phyloP scores from a whole-genome alignment of 768 basidiomycete genomes.

The Cystofilobasidium ferigula region DNA sequence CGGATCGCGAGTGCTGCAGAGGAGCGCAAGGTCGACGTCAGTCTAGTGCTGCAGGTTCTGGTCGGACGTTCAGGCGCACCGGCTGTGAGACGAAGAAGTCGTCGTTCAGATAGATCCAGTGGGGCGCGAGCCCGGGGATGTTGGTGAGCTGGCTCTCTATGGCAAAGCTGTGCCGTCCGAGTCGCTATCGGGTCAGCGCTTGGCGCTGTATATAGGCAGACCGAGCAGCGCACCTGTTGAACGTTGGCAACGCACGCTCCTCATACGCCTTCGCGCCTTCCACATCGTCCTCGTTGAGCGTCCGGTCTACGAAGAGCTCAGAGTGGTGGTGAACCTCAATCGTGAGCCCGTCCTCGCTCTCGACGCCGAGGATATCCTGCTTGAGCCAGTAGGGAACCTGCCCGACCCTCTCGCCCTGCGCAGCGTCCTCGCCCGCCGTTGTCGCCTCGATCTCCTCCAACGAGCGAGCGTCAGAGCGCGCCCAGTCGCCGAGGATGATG shows the following conservation, averaged over 20 bases:
- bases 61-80: neutral
- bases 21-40: neutral
- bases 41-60: neutral
- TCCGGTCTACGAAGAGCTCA: neutral
- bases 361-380: neutral
- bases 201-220: neutral
- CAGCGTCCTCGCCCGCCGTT: neutral
- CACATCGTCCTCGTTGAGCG: neutral
- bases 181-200: neutral
- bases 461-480: neutral
- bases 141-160: conserved; percentile 22
- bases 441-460: neutral
- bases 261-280: neutral
- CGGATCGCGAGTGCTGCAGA: conserved; percentile 3
- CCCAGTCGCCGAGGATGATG: conserved; percentile 13
- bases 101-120: conserved; percentile 22
- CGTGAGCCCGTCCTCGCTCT: neutral
- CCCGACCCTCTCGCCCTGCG: neutral
- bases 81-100: conserved; percentile 22
- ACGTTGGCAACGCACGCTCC: neutral
- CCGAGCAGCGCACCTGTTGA: neutral
- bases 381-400: conserved; percentile 1
- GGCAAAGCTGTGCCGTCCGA: conserved; percentile 9
- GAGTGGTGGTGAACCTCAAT: conserved; percentile 12
- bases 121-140: conserved; percentile 19